phyloP scores from a whole-genome alignment of 2,329 filamentous ascomycete genomes.

The Phialocephala sp. region DNA sequence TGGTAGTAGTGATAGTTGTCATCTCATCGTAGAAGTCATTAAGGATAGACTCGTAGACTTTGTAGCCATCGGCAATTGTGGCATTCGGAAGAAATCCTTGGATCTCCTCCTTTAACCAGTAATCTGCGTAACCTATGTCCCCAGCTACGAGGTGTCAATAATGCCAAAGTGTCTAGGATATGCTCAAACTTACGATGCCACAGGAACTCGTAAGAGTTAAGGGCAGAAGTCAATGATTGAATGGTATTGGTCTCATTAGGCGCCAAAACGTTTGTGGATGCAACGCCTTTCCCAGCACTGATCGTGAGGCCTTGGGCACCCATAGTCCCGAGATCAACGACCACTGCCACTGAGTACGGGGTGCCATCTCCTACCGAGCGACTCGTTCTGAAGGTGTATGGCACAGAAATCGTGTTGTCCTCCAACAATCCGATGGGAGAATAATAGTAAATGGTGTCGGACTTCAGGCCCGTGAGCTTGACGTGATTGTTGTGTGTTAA shows the following conservation, averaged over 20 bases:
- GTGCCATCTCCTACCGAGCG: constrained; percentile 48
- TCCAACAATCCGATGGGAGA: constrained; percentile 48
- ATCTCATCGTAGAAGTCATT: constrained; percentile 62
- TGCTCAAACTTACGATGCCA: constrained; percentile 11
- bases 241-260: constrained; percentile 64
- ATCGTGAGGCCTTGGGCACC: not conserved
- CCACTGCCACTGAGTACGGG: constrained; percentile 50
- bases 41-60: constrained; percentile 60
- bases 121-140: constrained; percentile 63
- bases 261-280: constrained; percentile 50
- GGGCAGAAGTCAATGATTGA: constrained; percentile 40
- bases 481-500: constrained; percentile 59
- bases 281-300: not conserved
- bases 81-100: constrained; percentile 20
- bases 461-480: constrained; percentile 50
- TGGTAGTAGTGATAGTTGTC: constrained; percentile 55
- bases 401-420: constrained; percentile 48
- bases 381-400: constrained; percentile 55
- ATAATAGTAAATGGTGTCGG: constrained; percentile 65
- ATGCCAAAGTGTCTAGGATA: not conserved
- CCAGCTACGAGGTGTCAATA: constrained; percentile 20
- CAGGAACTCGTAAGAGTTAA: constrained; percentile 56
- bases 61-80: constrained; percentile 51
- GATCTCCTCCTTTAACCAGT: constrained; percentile 50
- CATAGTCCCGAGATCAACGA: constrained; percentile 42